Base-by-base conservation (phyloP, 306 rosid species). In the Casuarina equisetifolia region DNA sequence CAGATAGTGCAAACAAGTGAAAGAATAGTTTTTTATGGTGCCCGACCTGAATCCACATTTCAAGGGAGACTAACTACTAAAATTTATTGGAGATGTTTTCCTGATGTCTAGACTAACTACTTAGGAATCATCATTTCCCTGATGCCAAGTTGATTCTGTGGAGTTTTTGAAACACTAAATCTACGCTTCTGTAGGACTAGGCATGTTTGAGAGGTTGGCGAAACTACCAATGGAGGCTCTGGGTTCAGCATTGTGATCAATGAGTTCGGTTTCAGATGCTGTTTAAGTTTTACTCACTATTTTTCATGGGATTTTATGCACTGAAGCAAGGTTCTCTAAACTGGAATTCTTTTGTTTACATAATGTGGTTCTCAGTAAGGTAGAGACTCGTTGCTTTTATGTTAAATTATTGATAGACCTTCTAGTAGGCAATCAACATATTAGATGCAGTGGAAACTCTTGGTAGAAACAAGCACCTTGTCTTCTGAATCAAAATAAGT, bases 361-460 rank as follows among this genome's bases (percentile, higher is more conserved):
- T 73, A 43, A 4, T 43, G 36, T 42, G 72, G 50, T 25, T 25
- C 44, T 17, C 6, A 40, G 74, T 9, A 4, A 35, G 69, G 15
- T 59, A 13, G 54, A 74, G 72, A 61, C 38, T 38, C n/a, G 11
- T 45, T 58, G 20, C 59, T 69, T 25, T 16, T 32, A 35, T 57
- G 10, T 0, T 19, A 25, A 25, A 25, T 25, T 25, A 1, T 20
- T 19, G 19, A 57, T 57, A 11, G 63, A 57, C 10, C 49, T 45
- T 45, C 49, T 45, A 57, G 9, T 17, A 17, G 44, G 43, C 4
- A 8, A 40, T 59, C 4, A 20, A 78, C 69, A 49, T 38, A 32
- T 48, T 2, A 49, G 20, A 76, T 84, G 82, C 71, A 63, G 6
- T 64, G 49, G 68, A 61, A 61, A 36, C 63, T 57, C 15, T 32